Conservation (phyloP, 2,329 filamentous ascomycete species). For the Neoarthrinium moseri region DNA sequence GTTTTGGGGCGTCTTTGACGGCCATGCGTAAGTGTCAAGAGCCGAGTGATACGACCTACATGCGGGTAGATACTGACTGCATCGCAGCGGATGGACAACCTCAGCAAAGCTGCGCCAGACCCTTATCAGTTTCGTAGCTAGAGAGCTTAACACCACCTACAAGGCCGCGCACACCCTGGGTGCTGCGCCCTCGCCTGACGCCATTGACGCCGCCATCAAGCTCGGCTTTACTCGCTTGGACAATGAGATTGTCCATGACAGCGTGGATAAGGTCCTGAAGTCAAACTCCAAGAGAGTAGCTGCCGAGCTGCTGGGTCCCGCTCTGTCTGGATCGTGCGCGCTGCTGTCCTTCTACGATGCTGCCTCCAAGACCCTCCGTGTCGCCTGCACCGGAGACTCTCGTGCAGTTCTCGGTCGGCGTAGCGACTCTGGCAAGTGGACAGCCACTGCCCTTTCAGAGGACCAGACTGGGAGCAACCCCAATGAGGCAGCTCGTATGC, state of each 20-base stretch:
- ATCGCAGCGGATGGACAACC: slow-evolving; percentile 90
- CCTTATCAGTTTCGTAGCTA: slow-evolving; percentile 87
- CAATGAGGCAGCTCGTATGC: slow-evolving; percentile 79
- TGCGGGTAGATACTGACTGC: slow-evolving; percentile 10
- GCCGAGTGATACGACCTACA: background rate
- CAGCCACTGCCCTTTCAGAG: slow-evolving; percentile 81
- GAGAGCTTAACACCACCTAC: slow-evolving; percentile 91
- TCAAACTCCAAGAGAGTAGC: slow-evolving; percentile 86
- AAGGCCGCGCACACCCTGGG: slow-evolving; percentile 64
- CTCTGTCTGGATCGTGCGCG: slow-evolving; percentile 94
- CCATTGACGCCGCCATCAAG: slow-evolving; percentile 90
- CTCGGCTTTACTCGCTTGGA: slow-evolving; percentile 85
- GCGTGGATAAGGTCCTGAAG: slow-evolving; percentile 87
- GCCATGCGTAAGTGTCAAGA: slow-evolving; percentile 72
- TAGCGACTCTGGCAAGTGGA: slow-evolving; percentile 81
- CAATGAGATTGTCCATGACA: slow-evolving; percentile 91
- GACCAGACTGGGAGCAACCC: slow-evolving; percentile 92
- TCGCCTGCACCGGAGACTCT: slow-evolving; percentile 96
- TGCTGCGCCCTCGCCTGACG: slow-evolving; percentile 69
- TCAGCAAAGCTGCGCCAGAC: slow-evolving; percentile 93
- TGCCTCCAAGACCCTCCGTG: slow-evolving; percentile 79
- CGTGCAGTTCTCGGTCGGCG: slow-evolving; percentile 86
- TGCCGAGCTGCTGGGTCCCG: slow-evolving; percentile 87
- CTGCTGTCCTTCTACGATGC: slow-evolving; percentile 96
- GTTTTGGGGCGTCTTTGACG: slow-evolving; percentile 99